phyloP scores from a whole-genome alignment of 225 moss, liverwort and hornwort genomes.

The Asterella californica region DNA sequence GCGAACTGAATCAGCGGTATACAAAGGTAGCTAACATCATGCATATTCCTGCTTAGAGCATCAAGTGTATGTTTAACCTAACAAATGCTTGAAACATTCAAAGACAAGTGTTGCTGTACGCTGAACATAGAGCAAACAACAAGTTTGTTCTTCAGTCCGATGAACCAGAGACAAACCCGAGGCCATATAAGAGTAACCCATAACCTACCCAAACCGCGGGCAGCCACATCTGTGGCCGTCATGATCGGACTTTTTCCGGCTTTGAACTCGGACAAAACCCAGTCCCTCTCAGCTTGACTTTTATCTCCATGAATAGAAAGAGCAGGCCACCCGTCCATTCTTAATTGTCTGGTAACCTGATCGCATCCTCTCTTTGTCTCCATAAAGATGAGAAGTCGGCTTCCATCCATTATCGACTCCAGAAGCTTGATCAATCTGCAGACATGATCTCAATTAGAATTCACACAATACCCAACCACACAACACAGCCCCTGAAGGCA shows the following conservation, averaged over 20 bases:
- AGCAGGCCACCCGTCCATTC: conserved; percentile 95
- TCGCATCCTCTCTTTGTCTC: conserved; percentile 95
- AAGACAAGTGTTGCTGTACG: background rate
- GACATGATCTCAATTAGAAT: background rate
- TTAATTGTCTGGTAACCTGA: conserved; percentile 84
- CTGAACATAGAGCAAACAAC: background rate
- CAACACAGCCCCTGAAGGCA: background rate
- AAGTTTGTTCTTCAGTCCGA: background rate
- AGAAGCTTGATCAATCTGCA: conserved; percentile 87
- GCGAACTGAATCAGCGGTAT: background rate
- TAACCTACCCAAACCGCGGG: conserved; percentile 98
- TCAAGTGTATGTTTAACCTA: background rate
- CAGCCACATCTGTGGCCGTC: conserved; percentile 98
- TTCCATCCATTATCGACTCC: conserved; percentile 91
- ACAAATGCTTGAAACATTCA: background rate
- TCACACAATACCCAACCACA: background rate
- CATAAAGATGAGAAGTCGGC: conserved; percentile 89
- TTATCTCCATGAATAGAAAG: conserved; percentile 96
- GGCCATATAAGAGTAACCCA: background rate
- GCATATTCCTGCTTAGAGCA: conserved; percentile 4
- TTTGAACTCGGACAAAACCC: conserved; percentile 96
- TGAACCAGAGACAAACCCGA: background rate
- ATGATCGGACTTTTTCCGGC: conserved; percentile 95
- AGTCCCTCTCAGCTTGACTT: conserved; percentile 89
- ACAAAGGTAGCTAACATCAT: background rate